Percentiles rank a stretch among this genome's conserved stretches.
These are phyloP conservation scores for Rhizoctonia solani DNA, from an alignment of 1,284 basidiomycete species.

Conservation along the genomic window DNA sequence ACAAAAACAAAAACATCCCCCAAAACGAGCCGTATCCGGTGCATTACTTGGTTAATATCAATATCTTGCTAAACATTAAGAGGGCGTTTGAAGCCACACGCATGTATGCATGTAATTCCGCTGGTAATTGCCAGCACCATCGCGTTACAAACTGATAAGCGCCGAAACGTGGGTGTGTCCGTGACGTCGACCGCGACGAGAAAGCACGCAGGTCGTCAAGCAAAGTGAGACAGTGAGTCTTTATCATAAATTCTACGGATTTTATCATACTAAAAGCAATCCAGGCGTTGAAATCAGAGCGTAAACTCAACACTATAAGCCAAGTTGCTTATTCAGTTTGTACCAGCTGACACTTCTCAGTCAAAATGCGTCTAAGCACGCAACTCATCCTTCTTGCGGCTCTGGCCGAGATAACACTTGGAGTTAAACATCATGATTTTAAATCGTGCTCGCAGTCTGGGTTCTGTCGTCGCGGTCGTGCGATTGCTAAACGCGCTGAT, in stretches of 20 bases:
- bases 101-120: not conserved
- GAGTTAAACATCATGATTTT: slow-evolving; percentile 72
- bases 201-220: not conserved
- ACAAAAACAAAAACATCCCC: too few species aligned
- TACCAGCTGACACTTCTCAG: not conserved
- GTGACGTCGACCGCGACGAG: slow-evolving; percentile 25
- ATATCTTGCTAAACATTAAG: too few species aligned
- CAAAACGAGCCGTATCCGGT: too few species aligned
- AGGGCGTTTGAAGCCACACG: too few species aligned
- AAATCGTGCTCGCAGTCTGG: slow-evolving; percentile 89
- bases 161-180: slow-evolving; percentile 16
- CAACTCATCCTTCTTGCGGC: slow-evolving; percentile 33
- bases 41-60: too few species aligned
- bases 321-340: too few species aligned
- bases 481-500: slow-evolving; percentile 70
- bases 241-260: not conserved
- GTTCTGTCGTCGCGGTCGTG: slow-evolving; percentile 87
- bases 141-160: slow-evolving; percentile 9
- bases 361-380: slow-evolving; percentile 25
- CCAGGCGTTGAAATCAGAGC: not conserved
- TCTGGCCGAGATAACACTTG: slow-evolving; percentile 38
- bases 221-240: not conserved
- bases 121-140: slow-evolving; percentile 23
- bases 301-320: too few species aligned
- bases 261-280: not conserved